These are phyloP conservation scores for Alloteropsis semialata DNA, from an alignment of 176 grass and related monocot genomes.

Conservation along the genomic window DNA sequence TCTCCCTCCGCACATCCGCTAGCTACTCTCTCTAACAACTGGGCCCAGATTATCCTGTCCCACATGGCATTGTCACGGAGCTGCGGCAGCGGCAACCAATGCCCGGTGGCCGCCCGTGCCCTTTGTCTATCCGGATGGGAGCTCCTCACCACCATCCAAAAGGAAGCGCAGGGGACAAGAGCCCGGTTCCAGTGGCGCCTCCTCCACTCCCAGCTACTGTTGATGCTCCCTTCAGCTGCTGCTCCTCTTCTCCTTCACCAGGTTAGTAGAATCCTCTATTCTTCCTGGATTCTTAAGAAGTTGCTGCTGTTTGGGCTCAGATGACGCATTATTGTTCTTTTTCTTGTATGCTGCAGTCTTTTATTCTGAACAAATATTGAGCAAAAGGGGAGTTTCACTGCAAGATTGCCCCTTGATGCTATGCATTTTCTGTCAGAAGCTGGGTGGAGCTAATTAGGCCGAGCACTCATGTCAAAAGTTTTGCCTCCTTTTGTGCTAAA, in stretches of 20 bases:
- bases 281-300: not conserved
- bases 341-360: not conserved
- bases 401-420: not conserved
- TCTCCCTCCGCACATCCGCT: not conserved
- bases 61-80: not conserved
- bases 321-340: not conserved
- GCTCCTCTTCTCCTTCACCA: not conserved
- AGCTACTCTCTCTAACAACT: not conserved
- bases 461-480: not conserved
- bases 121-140: slow-evolving; percentile 22
- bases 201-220: slow-evolving; percentile 11
- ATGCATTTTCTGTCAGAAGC: not conserved
- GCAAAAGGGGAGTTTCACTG: not conserved
- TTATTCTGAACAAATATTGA: not conserved
- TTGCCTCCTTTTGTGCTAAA: not conserved
- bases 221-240: slow-evolving; percentile 10
- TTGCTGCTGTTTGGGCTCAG: not conserved
- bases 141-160: slow-evolving; percentile 24
- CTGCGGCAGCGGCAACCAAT: not conserved
- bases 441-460: not conserved
- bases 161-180: not conserved
- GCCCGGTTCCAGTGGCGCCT: not conserved
- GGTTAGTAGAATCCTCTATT: slow-evolving; percentile 9
- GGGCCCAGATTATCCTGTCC: not conserved
- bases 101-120: not conserved